Evolutionary conservation across 2,329 filamentous ascomycete genomes (phyloP), one percentile per base, ranked within the genome.

Genomic region (Microdochium bolleyi): DNA sequence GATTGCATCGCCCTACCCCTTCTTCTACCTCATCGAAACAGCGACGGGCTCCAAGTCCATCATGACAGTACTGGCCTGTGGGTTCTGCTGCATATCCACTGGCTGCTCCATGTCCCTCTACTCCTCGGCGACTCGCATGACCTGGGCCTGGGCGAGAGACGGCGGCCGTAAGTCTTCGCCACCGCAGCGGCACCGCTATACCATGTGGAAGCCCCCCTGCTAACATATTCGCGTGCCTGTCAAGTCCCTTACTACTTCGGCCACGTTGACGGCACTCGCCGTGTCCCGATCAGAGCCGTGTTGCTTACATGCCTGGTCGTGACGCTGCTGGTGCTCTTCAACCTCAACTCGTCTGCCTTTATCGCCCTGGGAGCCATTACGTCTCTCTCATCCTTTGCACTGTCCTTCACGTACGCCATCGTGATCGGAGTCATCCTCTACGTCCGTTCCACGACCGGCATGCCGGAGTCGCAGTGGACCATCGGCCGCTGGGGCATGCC

Each of bases 391-490:
- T 52, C 51, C 22, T 11, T 52, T 30, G 51, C 44, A 8, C 16
- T 27, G 13, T 52, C 49, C 30, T 24, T 52, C 8, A 49, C 44
- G 21, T 52, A 52, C 30, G 44, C 27, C 9, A 52, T 52, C 27
- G 46, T 52, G 2, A 22, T 52, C 5, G n/a, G 21, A 16, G 38
- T 44, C 22, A 25, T 49, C 9, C 51, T 52, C 5, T 38, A 52
- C 46, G 51, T 48, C 2, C 51, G 50, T 3, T 16, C 24, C 16
- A 49, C 19, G 14, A 49, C 14, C 30, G 46, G 27, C 13, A 34
- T 52, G 21, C 16, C 16, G 25, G 21, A 49, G 19, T 44, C 21
- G 4, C 27, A 52, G 34, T 52, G 51, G 51, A 38, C 32, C 22
- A 5, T 52, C 21, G 51, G 51, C 34, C 24, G 41, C 24, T 44